Evolutionary conservation across 2,329 filamentous ascomycete genomes (phyloP), one percentile per base, ranked within the genome.

Genomic region (Aspergillus melleus): DNA sequence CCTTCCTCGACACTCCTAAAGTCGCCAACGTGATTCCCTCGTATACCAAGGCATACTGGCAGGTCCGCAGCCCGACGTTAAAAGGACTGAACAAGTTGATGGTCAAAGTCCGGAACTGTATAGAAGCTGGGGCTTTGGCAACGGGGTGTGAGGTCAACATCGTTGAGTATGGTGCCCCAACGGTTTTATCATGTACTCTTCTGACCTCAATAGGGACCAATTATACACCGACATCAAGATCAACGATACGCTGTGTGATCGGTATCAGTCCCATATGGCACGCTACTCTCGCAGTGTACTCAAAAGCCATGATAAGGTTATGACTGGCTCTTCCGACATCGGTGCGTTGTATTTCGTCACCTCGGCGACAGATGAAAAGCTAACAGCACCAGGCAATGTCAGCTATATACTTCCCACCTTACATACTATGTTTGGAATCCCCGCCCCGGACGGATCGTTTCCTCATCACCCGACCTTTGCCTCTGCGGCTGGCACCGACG

Each of bases 21-120:
- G 79, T 80, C 16, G 78, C 84, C 0, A 87, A 87, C 64, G 77
- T 87, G 14, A 86, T 87, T 57, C 83, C 86, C 26, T 81, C 81
- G 0, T 76, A 74, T 22, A 78, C 83, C 0, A 76, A 77, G 22
- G 73, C 79, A 3, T 74, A 77, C 2, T 83, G 79, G 59, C 76
- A 79, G 16, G 73, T 83, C 0, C 76, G 83, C 11, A 79, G 79
- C 10, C 70, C 74, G n/a, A 80, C 73, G 0, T 67, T 79, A 46
- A 70, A 71, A 4, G 74, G 81, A 1, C 64, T 84, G 16, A 69
- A 73, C 24, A 50, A 32, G 16, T 62, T 77, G 26, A 60, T 71
- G 32, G 57, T 53, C 5, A 71, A 66, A 26, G 70, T 76, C 9
- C 64, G 67, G 10, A 70, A 71, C 3, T 78, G 76, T 29, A 70